A percentile compares a stretch with the other conserved stretches of the same genome.
Evolutionary conservation across 176 grass and related monocot species (phyloP).

Genomic region (Rhipidocladum racemiflorum): DNA sequence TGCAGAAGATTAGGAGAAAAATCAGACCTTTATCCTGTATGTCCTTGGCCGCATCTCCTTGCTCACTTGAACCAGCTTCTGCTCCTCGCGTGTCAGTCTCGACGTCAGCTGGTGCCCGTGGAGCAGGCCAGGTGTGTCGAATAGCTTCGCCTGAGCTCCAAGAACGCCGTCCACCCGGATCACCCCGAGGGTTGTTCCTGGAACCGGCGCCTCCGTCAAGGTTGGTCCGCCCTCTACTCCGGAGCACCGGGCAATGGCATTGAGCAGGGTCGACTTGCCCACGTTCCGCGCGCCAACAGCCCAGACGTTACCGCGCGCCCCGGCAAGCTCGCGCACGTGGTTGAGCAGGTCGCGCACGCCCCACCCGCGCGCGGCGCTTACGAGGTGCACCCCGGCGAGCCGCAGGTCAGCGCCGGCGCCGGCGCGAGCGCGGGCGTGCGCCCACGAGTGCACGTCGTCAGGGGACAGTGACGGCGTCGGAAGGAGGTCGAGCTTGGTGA

Average conservation of each 20-base stretch:
- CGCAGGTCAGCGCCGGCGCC: conserved; percentile 47
- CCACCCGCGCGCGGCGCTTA: conserved; percentile 64
- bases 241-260: conserved; percentile 68
- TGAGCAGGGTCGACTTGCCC: conserved; percentile 80
- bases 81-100: conserved; percentile 63
- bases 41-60: conserved; percentile 77
- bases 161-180: conserved; percentile 67
- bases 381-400: conserved; percentile 58
- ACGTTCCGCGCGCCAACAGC: conserved; percentile 80
- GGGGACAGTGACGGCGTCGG: conserved; percentile 51
- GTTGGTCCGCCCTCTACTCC: conserved; percentile 22
- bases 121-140: conserved; percentile 75
- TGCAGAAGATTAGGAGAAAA: background rate
- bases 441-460: conserved; percentile 63
- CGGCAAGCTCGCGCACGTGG: conserved; percentile 57
- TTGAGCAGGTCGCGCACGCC: conserved; percentile 68
- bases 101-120: conserved; percentile 81
- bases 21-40: conserved; percentile 74
- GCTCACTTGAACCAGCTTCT: conserved; percentile 68
- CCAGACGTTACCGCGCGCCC: conserved; percentile 81
- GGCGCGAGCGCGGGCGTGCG: conserved; percentile 45
- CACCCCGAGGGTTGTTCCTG: conserved; percentile 74
- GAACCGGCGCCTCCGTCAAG: conserved; percentile 85
- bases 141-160: conserved; percentile 72
- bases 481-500: conserved; percentile 79